Conservation (phyloP, 2,329 filamentous ascomycete genomes). For the Alternaria sp. region DNA sequence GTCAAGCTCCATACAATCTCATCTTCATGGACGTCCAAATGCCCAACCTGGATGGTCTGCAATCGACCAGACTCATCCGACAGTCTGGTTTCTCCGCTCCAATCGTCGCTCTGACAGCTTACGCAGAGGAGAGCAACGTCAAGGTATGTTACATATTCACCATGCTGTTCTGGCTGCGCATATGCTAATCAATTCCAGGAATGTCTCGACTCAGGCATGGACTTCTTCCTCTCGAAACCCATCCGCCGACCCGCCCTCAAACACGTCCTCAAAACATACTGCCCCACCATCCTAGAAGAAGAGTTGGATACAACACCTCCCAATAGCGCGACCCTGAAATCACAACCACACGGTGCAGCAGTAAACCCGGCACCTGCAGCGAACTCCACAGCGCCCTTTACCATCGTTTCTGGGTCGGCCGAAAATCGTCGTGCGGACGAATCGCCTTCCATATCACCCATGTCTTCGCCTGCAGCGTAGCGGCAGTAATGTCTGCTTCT, state of each 20-base stretch:
- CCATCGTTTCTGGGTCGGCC: slow-evolving; percentile 11
- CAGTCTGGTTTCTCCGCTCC: slow-evolving; percentile 86
- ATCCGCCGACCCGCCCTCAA: slow-evolving; percentile 86
- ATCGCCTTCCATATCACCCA: slow-evolving; percentile 24
- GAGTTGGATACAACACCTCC: slow-evolving; percentile 43
- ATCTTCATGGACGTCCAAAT: slow-evolving; percentile 97
- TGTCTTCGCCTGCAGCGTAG: slow-evolving; percentile 22
- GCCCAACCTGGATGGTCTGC: slow-evolving; percentile 89
- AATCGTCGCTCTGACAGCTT: slow-evolving; percentile 90
- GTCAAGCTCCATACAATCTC: slow-evolving; percentile 76
- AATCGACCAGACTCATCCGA: slow-evolving; percentile 84
- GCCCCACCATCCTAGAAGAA: slow-evolving; percentile 81
- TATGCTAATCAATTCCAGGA: slow-evolving; percentile 44
- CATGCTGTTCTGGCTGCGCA: neutral
- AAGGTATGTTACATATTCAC: slow-evolving; percentile 66
- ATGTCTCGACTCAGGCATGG: slow-evolving; percentile 85
- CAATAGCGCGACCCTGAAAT: neutral
- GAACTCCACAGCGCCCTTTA: slow-evolving; percentile 18
- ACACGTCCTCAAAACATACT: slow-evolving; percentile 81
- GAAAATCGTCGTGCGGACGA: slow-evolving; percentile 12
- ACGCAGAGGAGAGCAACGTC: slow-evolving; percentile 88
- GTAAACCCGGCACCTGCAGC: slow-evolving; percentile 4
- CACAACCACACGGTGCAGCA: slow-evolving; percentile 23
- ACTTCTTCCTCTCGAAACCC: slow-evolving; percentile 80
- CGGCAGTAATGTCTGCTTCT: neutral